These are phyloP conservation scores for Geotrichum siamense DNA, from an alignment of 1,139 yeast genomes.

Conservation along the genomic window DNA sequence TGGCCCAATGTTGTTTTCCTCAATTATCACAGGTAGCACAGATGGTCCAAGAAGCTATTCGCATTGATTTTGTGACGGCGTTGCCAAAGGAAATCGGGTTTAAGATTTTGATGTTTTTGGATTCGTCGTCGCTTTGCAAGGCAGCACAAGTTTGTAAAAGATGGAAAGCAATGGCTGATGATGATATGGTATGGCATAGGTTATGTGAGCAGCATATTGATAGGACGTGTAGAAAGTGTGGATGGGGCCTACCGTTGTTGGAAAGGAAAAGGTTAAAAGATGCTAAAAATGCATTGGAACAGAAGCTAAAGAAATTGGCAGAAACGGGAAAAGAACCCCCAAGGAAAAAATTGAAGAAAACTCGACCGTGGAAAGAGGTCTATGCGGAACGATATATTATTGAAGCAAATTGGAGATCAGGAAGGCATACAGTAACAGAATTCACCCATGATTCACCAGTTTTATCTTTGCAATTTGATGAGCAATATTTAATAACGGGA, in stretches of 20 bases:
- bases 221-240: slow-evolving; percentile 94
- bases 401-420: slow-evolving; percentile 92
- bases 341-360: slow-evolving; percentile 28
- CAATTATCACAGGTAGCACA: slow-evolving; percentile 77
- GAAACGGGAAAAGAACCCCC: slow-evolving; percentile 2
- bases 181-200: slow-evolving; percentile 95
- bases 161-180: slow-evolving; percentile 89
- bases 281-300: slow-evolving; percentile 30
- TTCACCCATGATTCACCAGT: slow-evolving; percentile 79
- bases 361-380: slow-evolving; percentile 93
- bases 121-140: slow-evolving; percentile 81
- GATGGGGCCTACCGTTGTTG: slow-evolving; percentile 95
- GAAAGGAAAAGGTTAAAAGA: slow-evolving; percentile 36
- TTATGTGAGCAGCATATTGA: slow-evolving; percentile 98
- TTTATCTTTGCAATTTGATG: slow-evolving; percentile 73
- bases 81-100: slow-evolving; percentile 80
- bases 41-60: slow-evolving; percentile 69
- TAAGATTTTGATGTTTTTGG: slow-evolving; percentile 79
- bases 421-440: slow-evolving; percentile 53
- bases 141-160: slow-evolving; percentile 86
- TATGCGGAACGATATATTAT: slow-evolving; percentile 85
- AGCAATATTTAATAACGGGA: slow-evolving; percentile 77
- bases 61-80: slow-evolving; percentile 80
- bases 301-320: slow-evolving; percentile 20
- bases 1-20: slow-evolving; percentile 91